A percentile compares a stretch with the other conserved stretches of the same genome.
These are phyloP conservation scores for Conringia planisiliqua DNA, from an alignment of 345 rosid species.

Conservation along the genomic window DNA sequence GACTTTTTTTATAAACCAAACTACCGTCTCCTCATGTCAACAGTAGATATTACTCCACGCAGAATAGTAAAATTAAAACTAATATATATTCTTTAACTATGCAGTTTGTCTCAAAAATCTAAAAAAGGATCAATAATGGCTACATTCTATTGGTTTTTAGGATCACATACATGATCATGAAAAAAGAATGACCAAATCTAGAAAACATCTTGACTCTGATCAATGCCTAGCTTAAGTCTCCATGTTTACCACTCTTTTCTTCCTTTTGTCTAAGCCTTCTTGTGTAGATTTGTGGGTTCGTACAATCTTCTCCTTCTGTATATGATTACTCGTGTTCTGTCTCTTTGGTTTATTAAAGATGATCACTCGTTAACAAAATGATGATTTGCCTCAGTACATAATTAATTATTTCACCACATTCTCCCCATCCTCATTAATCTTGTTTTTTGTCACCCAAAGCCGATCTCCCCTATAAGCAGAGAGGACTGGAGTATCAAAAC, in stretches of 20 bases:
- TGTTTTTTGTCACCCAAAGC: not conserved
- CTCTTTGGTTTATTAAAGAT: too few species aligned
- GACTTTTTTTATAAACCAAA: not conserved
- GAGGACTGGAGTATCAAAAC: not conserved
- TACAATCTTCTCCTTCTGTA: too few species aligned
- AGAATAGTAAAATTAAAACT: not conserved
- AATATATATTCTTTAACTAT: not conserved
- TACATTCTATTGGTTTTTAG: not conserved
- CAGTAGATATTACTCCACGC: not conserved
- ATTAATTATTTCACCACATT: not conserved
- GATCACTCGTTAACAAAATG: too few species aligned
- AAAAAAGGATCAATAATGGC: not conserved
- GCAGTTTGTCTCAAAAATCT: not conserved
- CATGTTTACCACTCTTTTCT: too few species aligned
- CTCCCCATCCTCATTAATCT: not conserved
- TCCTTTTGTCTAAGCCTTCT: too few species aligned
- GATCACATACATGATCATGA: not conserved
- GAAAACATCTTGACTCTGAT: too few species aligned
- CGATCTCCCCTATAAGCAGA: not conserved
- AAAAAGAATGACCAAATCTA: too few species aligned
- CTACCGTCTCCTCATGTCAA: not conserved
- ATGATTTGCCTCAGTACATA: too few species aligned
- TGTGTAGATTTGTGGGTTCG: too few species aligned
- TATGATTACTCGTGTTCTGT: too few species aligned
- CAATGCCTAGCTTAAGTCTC: too few species aligned